Conservation (phyloP, 192 early-diverging fungal genomes). For the Backusella sp. region DNA sequence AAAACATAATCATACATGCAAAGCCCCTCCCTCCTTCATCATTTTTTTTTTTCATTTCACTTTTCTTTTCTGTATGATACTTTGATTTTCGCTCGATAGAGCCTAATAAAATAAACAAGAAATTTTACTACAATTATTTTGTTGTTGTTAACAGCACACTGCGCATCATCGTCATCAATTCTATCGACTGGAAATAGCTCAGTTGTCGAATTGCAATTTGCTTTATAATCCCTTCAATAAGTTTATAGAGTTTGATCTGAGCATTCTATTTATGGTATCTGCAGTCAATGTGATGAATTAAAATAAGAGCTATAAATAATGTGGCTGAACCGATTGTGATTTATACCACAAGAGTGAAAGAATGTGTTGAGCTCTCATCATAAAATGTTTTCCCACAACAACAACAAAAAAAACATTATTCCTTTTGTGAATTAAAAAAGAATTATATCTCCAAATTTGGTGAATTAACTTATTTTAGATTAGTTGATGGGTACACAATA, state of each 20-base stretch:
- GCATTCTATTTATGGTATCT: background rate
- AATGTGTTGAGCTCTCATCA: background rate
- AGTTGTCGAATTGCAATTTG: background rate
- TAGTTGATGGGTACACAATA: background rate
- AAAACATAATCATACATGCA: background rate
- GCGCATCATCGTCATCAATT: background rate
- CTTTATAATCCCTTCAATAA: background rate
- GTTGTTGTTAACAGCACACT: background rate
- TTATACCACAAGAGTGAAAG: background rate
- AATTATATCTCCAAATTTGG: slow-evolving; percentile 6
- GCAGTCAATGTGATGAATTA: background rate
- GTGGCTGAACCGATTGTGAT: background rate
- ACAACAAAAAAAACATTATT: background rate
- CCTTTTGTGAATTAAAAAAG: background rate
- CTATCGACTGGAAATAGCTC: background rate
- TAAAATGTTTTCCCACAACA: background rate
- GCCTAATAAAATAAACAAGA: background rate
- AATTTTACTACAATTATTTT: background rate
- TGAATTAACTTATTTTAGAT: slow-evolving; percentile 6
- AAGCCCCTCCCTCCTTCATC: background rate
- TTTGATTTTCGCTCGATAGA: background rate
- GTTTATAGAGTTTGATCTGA: background rate
- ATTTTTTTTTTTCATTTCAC: background rate
- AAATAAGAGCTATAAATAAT: background rate
- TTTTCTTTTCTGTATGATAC: background rate